phyloP scores from a whole-genome alignment of 2,329 filamentous ascomycete species.

The Dactylellina leptospora region DNA sequence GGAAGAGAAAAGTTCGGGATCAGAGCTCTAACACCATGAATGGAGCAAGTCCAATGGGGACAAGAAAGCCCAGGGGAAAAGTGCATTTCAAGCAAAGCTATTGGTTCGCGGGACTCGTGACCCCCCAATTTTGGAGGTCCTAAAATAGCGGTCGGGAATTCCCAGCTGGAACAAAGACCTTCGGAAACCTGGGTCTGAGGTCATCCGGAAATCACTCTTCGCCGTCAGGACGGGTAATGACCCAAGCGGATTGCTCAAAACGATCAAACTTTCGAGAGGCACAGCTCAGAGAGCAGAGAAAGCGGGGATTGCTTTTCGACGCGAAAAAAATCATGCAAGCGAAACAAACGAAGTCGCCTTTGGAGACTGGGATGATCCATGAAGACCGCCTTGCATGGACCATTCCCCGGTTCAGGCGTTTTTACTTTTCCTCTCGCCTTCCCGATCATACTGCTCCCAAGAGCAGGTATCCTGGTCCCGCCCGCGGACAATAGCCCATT shows the following conservation, averaged over 20 bases:
- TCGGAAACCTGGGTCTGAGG: constrained; percentile 14
- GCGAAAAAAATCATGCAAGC: constrained; percentile 4
- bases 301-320: constrained; percentile 13
- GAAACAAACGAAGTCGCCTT: constrained; percentile 1
- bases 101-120: neutral
- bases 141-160: constrained; percentile 14
- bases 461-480: constrained; percentile 32
- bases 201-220: constrained; percentile 7
- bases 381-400: constrained; percentile 27
- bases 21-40: constrained; percentile 18
- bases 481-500: constrained; percentile 13
- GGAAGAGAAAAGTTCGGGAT: neutral
- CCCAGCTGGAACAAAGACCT: neutral
- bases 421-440: neutral
- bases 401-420: constrained; percentile 12
- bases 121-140: constrained; percentile 10
- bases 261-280: constrained; percentile 13
- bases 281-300: constrained; percentile 7
- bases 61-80: neutral
- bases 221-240: neutral
- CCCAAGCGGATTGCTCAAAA: constrained; percentile 28
- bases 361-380: constrained; percentile 40
- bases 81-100: neutral
- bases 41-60: neutral
- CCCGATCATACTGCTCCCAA: constrained; percentile 19